Percentiles rank a stretch among this genome's conserved stretches.
These are phyloP conservation scores for Sanghuangporus weigelae DNA, from an alignment of 1,284 basidiomycete species.

Conservation along the genomic window DNA sequence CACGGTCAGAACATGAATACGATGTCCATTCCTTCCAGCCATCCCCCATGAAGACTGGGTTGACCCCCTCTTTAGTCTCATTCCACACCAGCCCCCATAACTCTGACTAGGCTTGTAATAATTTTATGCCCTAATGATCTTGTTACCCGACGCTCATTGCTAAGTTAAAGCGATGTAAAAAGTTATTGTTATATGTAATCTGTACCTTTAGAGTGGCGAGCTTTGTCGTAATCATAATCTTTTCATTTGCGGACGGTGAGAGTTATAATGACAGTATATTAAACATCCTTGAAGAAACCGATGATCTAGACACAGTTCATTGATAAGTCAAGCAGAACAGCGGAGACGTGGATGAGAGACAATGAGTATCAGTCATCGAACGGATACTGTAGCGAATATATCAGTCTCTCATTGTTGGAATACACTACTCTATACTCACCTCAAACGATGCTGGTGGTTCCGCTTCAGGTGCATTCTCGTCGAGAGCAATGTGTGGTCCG, in stretches of 20 bases:
- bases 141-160: neutral
- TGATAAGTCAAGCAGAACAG: neutral
- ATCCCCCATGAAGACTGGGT: neutral
- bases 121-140: neutral
- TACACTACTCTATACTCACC: constrained; percentile 39
- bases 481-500: constrained; percentile 53
- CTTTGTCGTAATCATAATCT: neutral
- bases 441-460: constrained; percentile 75
- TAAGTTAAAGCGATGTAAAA: neutral
- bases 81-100: neutral
- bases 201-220: neutral
- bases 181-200: constrained; percentile 1
- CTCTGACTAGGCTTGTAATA: neutral
- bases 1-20: neutral
- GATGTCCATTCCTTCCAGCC: neutral
- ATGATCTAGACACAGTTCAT: neutral
- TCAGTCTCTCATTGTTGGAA: constrained; percentile 14
- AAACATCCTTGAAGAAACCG: neutral
- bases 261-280: neutral
- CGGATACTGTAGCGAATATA: constrained; percentile 43
- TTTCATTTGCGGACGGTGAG: neutral
- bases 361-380: constrained; percentile 45
- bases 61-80: constrained; percentile 1
- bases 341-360: neutral
- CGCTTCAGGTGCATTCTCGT: constrained; percentile 71